Conservation (phyloP, 805 yeast species). For the Candida taoyuanica region DNA sequence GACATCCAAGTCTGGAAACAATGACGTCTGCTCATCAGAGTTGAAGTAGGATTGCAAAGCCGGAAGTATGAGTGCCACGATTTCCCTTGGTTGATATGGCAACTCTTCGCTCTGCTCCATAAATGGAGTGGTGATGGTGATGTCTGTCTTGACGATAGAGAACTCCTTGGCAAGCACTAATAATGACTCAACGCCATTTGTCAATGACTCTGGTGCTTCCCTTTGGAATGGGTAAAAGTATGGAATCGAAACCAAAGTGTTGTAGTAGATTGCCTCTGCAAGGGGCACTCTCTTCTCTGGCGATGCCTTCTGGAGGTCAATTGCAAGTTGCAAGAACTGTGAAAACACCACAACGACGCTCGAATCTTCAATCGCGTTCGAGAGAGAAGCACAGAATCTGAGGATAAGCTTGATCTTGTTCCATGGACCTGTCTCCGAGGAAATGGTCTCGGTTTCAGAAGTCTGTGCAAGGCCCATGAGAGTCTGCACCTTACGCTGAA, state of each 20-base stretch:
- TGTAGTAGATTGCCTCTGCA: constrained; percentile 65
- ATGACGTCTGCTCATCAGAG: constrained; percentile 2
- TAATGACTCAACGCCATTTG: constrained; percentile 35
- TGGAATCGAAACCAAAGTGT: constrained; percentile 60
- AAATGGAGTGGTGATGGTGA: constrained; percentile 27
- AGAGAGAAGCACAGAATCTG: constrained; percentile 63
- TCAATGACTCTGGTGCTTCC: constrained; percentile 28
- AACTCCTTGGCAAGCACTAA: constrained; percentile 42
- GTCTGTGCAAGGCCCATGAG: constrained; percentile 38
- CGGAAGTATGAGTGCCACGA: constrained; percentile 48
- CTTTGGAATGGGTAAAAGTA: constrained; percentile 46
- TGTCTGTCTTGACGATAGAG: constrained; percentile 21
- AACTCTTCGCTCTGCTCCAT: constrained; percentile 19
- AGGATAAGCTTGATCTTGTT: constrained; percentile 64
- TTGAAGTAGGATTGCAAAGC: constrained; percentile 34
- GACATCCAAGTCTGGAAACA: constrained; percentile 34
- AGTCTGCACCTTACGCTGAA: constrained; percentile 59
- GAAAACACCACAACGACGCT: constrained; percentile 45
- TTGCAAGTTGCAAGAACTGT: constrained; percentile 50
- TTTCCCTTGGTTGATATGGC: constrained; percentile 49
- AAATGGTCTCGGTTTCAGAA: constrained; percentile 24
- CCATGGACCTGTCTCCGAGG: constrained; percentile 53
- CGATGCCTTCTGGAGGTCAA: constrained; percentile 44
- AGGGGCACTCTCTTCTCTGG: constrained; percentile 44
- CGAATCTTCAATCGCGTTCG: constrained; percentile 55